Base-by-base conservation (phyloP, 2,329 filamentous ascomycete genomes). In the Colletotrichum sansevieriae region DNA sequence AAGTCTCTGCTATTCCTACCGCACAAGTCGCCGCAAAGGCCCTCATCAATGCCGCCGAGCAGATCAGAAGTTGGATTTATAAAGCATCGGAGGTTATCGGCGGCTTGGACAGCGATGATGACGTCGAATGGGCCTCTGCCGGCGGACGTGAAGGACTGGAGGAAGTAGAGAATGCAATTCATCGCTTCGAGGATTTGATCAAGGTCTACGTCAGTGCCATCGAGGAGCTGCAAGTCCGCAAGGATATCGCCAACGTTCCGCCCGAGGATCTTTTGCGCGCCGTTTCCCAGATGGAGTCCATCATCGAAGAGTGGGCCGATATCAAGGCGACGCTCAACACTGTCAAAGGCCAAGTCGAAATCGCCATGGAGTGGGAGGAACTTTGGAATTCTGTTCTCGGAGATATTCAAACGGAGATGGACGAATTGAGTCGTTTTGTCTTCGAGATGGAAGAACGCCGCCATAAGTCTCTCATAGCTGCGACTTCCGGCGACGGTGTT, bases 321-420 rank as follows among this genome's bases (percentile, higher is more conserved):
- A 95, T 98, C 74, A 92, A 94, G 74, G 85, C 83, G 47, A 91
- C 92, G 1, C 83, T 99, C 58, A 92, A 91, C 71, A 90, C 82
- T 29, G 92, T 97, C 64, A 97, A 97, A 77, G 88, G 88, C 55
- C 95, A 98, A 76, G 95, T 99, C 18, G 96, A 98, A 79, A 90
- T 97, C 67, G 96, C 96, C 54, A 97, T 98, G 94, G 96, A 99
- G 77, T 99, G 95, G 95, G 95, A 98, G 78, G 95, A 98, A 80
- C 85, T 99, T 41, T 98, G 96, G 95, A 94, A 94, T 74, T 93
- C 88, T 71, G 95, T 98, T 3, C 84, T 99, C 3, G 95, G 95
- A 51, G 95, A 98, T 77, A 97, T 98, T 70, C 93, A 95, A 60
- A 90, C 91, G 71, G 96, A 99, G 80, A 91, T 89, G 64, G 92